A percentile compares a stretch with the other conserved stretches of the same genome.
Conservation (phyloP, 2,329 filamentous ascomycete genomes). For the Orbilia quercus region DNA sequence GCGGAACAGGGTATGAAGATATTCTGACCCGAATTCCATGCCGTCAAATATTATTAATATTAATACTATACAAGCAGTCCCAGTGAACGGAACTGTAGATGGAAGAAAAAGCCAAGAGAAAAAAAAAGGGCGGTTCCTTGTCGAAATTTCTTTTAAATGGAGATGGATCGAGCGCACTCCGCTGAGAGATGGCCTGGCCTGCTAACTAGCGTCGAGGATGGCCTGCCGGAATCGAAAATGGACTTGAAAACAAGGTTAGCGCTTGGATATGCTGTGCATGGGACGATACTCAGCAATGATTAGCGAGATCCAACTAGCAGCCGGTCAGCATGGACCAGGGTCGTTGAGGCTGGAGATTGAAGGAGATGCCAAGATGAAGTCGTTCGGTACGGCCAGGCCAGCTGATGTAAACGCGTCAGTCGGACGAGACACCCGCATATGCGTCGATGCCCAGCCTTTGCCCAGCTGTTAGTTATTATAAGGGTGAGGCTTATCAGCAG, state of each 20-base stretch:
- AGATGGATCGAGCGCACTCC: constrained; percentile 29
- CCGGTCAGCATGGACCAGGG: too few species aligned
- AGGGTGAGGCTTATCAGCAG: constrained; percentile 32
- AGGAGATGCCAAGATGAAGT: constrained; percentile 27
- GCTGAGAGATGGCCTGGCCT: constrained; percentile 20
- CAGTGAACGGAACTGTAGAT: too few species aligned
- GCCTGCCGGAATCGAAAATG: constrained; percentile 17
- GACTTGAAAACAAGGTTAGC: constrained; percentile 36
- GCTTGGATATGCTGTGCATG: constrained; percentile 23
- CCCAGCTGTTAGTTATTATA: too few species aligned
- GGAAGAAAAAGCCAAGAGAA: not conserved
- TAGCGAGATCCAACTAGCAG: constrained; percentile 32
- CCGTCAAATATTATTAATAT: too few species aligned
- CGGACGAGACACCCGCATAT: too few species aligned
- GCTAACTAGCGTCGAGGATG: too few species aligned
- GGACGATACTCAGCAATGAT: constrained; percentile 30
- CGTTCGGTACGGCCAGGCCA: constrained; percentile 19
- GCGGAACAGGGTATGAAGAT: not conserved
- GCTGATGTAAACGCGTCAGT: constrained; percentile 49
- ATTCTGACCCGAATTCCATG: constrained; percentile 11
- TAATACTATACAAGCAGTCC: too few species aligned
- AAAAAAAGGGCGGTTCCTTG: not conserved
- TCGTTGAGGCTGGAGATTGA: too few species aligned
- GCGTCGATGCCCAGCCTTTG: not conserved
- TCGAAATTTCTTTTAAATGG: not conserved